These are phyloP conservation scores for Candolleomyces efflorescens DNA, from an alignment of 768 basidiomycete species.

Conservation along the genomic window DNA sequence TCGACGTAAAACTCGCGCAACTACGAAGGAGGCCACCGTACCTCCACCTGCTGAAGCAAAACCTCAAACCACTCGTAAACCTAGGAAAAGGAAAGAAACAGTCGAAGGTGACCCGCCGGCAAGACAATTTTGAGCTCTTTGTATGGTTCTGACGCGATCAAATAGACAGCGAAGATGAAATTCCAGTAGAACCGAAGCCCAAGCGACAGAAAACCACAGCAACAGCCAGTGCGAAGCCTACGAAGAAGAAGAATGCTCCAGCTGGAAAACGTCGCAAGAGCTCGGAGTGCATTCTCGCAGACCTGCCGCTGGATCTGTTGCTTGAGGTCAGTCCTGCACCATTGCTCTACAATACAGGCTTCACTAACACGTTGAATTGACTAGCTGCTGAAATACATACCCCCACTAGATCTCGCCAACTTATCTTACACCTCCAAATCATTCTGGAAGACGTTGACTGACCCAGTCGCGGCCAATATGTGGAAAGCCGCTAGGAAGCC, in stretches of 20 bases:
- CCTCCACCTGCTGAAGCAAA: too few relatives aligned
- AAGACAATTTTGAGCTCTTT: too few relatives aligned
- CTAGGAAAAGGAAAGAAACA: neutral
- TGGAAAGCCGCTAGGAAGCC: neutral
- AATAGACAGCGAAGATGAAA: too few relatives aligned
- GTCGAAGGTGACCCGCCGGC: too few relatives aligned
- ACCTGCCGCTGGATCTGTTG: neutral
- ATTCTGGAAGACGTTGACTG: neutral
- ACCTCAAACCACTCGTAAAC: neutral
- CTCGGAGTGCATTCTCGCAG: neutral
- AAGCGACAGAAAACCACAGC: too few relatives aligned
- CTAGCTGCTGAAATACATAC: neutral
- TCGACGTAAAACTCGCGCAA: neutral
- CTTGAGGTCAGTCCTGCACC: neutral
- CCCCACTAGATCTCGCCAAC: neutral
- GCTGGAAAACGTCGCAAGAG: neutral
- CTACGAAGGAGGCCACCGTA: neutral
- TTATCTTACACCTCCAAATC: neutral
- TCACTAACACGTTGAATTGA: too few relatives aligned
- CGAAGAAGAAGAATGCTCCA: neutral
- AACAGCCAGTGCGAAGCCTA: too few relatives aligned
- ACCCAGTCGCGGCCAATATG: neutral
- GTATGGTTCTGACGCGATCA: too few relatives aligned
- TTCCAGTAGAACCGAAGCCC: too few relatives aligned
- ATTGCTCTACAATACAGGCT: neutral